Base-by-base conservation (phyloP, 2,329 filamentous ascomycete species). In the Elsinoe ampelina region DNA sequence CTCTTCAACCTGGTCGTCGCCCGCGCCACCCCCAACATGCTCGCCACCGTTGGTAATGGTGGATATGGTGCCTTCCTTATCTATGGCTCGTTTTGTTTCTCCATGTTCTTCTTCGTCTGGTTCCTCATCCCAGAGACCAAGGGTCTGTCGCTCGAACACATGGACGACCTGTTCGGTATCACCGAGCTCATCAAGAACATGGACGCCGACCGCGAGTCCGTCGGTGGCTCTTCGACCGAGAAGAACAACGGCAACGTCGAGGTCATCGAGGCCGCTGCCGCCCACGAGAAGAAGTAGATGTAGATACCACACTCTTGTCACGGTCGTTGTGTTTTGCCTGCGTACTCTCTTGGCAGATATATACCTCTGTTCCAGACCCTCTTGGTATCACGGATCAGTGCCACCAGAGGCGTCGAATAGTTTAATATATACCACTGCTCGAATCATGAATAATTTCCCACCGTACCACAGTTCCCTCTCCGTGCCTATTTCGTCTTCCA, bases 81-180 rank as follows among this genome's bases (percentile, higher is more conserved):
- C 64, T 88, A 86, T 67, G 79, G 82, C 8, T 77, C 70, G 55
- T 87, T 87, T 68, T 84, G 82, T 67, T 77, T 83, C 63, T 66
- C 75, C 62, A 86, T 87, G 80, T 80, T 80, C 60, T 60, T 84
- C 55, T 85, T 84, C 65, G 81, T 83, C 39, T 85, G 76, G 73
- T 81, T 84, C 73, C 77, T 85, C 72, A 77, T 86, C n/a, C 85
- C 85, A 0, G 85, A 88, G 71, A 88, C 85, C 10, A 87, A 87
- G 73, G 84, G 84, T 13, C 39, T 67, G 5, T 60, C 62, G 8
- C 58, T 67, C 34, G 66, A 68, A 57, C 58, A 55, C 45, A 67
- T 68, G 62, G 64, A 65, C 34, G 62, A 66, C 15, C 57, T 67
- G 15, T 68, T 68, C 42, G 65, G 65, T 17, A 63, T 62, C n/a